Conservation (phyloP, 2,329 filamentous ascomycete species). For the Talaromyces verruculosus region DNA sequence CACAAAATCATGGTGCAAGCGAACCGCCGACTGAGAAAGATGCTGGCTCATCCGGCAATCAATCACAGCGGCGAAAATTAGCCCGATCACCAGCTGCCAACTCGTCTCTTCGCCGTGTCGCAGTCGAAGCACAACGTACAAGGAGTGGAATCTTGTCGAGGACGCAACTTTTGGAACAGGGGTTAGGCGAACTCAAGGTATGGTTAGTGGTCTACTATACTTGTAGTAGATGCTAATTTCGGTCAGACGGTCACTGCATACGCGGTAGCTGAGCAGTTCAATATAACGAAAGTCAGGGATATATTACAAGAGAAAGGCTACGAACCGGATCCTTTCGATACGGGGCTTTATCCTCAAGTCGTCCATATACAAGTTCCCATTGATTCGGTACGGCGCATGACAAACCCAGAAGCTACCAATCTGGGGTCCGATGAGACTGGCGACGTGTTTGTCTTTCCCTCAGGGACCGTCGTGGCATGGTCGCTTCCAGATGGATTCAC, state of each 20-base stretch:
- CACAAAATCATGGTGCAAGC: constrained; percentile 34
- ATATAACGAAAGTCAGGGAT: constrained; percentile 58
- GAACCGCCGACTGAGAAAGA: constrained; percentile 7
- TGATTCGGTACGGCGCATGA: constrained; percentile 46
- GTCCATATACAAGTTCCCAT: constrained; percentile 58
- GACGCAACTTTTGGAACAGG: constrained; percentile 40
- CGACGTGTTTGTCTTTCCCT: constrained; percentile 94
- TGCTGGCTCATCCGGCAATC: constrained; percentile 15
- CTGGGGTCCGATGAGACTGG: constrained; percentile 56
- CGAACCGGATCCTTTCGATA: constrained; percentile 61
- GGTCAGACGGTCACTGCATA: constrained; percentile 59
- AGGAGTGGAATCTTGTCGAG: constrained; percentile 54
- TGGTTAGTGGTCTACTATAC: background rate
- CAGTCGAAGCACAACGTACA: constrained; percentile 75
- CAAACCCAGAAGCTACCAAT: constrained; percentile 41
- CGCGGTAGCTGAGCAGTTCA: constrained; percentile 67
- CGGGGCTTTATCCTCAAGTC: constrained; percentile 64
- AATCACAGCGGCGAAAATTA: constrained; percentile 50
- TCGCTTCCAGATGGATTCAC: constrained; percentile 75
- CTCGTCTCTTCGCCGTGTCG: constrained; percentile 78
- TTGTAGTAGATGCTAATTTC: constrained; percentile 23
- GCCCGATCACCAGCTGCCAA: constrained; percentile 58
- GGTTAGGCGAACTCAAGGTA: constrained; percentile 41
- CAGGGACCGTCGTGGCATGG: constrained; percentile 91
- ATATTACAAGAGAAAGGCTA: constrained; percentile 61